Percentiles rank a stretch among this genome's conserved stretches.
These are phyloP conservation scores for Mycena amicta DNA, from an alignment of 768 basidiomycete species.

Conservation along the genomic window DNA sequence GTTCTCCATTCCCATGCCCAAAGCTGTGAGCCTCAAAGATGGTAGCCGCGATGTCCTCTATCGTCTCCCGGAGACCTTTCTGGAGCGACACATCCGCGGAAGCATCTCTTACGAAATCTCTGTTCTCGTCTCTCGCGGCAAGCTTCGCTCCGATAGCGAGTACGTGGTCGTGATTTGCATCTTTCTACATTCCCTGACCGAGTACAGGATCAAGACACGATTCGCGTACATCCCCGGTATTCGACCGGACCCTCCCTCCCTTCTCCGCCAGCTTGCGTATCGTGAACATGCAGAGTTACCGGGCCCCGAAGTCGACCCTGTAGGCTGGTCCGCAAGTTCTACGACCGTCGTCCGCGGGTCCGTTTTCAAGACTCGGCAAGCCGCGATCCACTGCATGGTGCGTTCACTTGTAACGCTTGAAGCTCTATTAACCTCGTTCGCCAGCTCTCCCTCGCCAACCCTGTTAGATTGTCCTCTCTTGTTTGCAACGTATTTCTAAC, in stretches of 20 bases:
- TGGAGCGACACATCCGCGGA: conserved; percentile 50
- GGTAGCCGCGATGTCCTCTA: conserved; percentile 41
- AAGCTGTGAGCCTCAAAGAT: conserved; percentile 42
- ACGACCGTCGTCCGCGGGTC: conserved; percentile 43
- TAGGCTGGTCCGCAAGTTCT: conserved; percentile 52
- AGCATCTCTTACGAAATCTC: conserved; percentile 56
- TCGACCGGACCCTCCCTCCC: conserved; percentile 20
- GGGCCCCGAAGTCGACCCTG: conserved; percentile 36
- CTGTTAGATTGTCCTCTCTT: conserved; percentile 35
- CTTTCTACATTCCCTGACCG: background rate
- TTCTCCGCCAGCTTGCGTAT: conserved; percentile 22
- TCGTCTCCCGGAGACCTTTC: conserved; percentile 54
- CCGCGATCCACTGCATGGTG: conserved; percentile 46
- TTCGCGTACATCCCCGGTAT: conserved; percentile 43
- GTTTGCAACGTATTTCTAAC: background rate
- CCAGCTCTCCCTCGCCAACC: conserved; percentile 50
- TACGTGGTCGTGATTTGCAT: conserved; percentile 26
- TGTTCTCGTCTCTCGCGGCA: conserved; percentile 48
- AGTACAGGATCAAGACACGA: conserved; percentile 46
- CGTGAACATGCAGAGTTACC: conserved; percentile 18
- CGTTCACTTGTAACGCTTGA: too few species aligned
- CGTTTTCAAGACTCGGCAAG: conserved; percentile 41
- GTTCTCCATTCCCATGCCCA: conserved; percentile 48
- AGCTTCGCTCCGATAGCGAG: conserved; percentile 50
- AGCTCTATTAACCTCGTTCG: background rate